Conservation (phyloP, 2,329 filamentous ascomycete genomes). For the Colletotrichum salicis region DNA sequence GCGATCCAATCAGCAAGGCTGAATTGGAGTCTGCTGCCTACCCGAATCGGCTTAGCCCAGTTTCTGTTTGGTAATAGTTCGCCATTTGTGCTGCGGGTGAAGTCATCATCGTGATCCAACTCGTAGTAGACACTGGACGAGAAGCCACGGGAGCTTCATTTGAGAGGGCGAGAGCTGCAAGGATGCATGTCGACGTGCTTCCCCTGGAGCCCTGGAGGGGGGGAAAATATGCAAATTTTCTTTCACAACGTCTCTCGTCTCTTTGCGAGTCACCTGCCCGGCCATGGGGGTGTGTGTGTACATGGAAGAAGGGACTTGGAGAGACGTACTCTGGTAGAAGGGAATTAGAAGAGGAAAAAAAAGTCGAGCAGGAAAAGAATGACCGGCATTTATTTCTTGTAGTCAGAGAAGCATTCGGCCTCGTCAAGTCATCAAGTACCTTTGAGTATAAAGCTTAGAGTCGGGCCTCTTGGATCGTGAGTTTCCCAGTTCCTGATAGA, state of each 20-base stretch:
- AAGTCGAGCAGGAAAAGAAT: slow-evolving; percentile 4
- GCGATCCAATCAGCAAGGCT: slow-evolving; percentile 23
- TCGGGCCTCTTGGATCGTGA: slow-evolving; percentile 29
- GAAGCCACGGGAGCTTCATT: slow-evolving; percentile 14
- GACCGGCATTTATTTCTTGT: slow-evolving; percentile 9
- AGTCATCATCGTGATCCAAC: slow-evolving; percentile 38
- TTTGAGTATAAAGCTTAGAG: slow-evolving; percentile 20
- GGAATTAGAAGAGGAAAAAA: neutral
- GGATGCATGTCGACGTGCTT: slow-evolving; percentile 31
- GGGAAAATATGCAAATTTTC: slow-evolving; percentile 13
- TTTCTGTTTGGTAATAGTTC: slow-evolving; percentile 35
- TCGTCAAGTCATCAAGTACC: slow-evolving; percentile 2
- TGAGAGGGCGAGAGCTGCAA: slow-evolving; percentile 24
- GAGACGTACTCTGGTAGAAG: neutral
- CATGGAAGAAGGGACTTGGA: neutral
- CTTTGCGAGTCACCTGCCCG: slow-evolving; percentile 30
- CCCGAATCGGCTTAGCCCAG: slow-evolving; percentile 25
- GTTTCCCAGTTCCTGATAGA: slow-evolving; percentile 13
- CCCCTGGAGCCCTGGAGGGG: slow-evolving; percentile 10
- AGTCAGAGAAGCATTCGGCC: neutral
- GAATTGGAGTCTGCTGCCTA: slow-evolving; percentile 3
- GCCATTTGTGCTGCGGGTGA: slow-evolving; percentile 32
- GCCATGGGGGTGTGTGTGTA: neutral
- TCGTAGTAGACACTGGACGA: slow-evolving; percentile 3
- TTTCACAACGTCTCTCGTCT: slow-evolving; percentile 4